These are phyloP conservation scores for Nicotiana benthamiana DNA, from an alignment of 257 asterid species.

Conservation along the genomic window DNA sequence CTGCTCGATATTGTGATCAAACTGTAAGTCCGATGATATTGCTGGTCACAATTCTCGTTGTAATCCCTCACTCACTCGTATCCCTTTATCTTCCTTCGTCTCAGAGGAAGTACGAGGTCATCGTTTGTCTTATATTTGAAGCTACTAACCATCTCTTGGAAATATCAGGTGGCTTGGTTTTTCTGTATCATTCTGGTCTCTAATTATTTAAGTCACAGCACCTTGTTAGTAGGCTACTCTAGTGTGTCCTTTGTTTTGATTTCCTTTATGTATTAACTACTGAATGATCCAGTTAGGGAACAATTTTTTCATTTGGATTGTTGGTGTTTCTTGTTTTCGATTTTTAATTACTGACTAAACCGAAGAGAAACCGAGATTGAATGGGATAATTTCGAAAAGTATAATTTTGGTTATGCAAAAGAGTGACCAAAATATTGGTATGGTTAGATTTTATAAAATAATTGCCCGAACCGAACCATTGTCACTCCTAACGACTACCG, in stretches of 20 bases:
- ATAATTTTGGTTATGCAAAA: too few species aligned
- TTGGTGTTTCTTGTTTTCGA: not conserved
- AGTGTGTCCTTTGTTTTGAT: constrained; percentile 1
- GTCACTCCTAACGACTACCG: too few species aligned
- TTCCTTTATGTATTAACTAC: constrained; percentile 1
- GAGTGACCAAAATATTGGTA: too few species aligned
- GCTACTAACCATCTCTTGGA: constrained; percentile 3
- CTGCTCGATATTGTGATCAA: constrained; percentile 22
- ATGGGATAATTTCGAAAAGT: too few species aligned
- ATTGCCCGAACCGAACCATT: too few species aligned
- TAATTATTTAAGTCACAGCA: not conserved
- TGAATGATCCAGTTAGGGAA: constrained; percentile 3
- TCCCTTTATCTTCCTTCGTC: not conserved
- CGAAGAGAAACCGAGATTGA: too few species aligned
- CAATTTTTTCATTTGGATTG: not conserved
- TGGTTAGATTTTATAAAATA: too few species aligned
- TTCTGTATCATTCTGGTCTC: not conserved
- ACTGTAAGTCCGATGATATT: constrained; percentile 14
- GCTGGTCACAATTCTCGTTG: not conserved
- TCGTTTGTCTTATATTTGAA: not conserved
- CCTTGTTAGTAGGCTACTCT: not conserved
- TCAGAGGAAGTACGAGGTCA: not conserved
- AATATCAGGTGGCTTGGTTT: constrained; percentile 33
- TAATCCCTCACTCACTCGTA: not conserved
- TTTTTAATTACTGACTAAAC: too few species aligned